Evolutionary conservation across 768 basidiomycete genomes (phyloP).

Genomic region (Psilocybe azurescens): DNA sequence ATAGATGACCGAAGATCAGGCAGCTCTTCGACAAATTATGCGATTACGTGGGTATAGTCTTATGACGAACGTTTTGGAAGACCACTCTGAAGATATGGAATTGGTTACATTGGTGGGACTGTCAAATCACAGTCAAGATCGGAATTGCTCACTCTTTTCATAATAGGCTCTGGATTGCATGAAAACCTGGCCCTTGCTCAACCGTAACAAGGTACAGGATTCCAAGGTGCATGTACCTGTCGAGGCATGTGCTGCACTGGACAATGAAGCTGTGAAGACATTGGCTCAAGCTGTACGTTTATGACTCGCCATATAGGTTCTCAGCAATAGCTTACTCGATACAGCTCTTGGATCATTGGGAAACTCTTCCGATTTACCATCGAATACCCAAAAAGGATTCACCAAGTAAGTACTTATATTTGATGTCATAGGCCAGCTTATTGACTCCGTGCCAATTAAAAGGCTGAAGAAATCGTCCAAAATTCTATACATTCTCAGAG

Average conservation of each 20-base stretch:
- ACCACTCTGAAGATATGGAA: constrained; percentile 73
- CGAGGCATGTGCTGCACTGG: constrained; percentile 53
- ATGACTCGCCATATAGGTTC: neutral
- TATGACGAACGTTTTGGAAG: constrained; percentile 88
- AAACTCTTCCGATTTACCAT: constrained; percentile 73
- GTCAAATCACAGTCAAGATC: neutral
- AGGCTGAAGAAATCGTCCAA: no score
- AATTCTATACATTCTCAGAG: no score
- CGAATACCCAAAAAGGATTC: constrained; percentile 72
- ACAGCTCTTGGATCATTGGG: constrained; percentile 85
- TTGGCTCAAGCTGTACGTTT: constrained; percentile 68
- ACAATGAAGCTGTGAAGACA: constrained; percentile 58
- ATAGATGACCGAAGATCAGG: constrained; percentile 87
- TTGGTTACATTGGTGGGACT: constrained; percentile 69
- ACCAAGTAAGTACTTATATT: constrained; percentile 43
- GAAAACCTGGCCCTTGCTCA: constrained; percentile 79
- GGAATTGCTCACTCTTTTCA: constrained; percentile 4
- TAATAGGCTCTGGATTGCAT: constrained; percentile 69
- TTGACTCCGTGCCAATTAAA: neutral
- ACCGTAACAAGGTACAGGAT: constrained; percentile 92
- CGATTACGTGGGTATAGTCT: constrained; percentile 91
- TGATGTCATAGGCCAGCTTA: neutral
- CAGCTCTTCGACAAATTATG: constrained; percentile 83
- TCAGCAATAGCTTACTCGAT: neutral
- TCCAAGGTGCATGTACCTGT: constrained; percentile 69